These are phyloP conservation scores for Lasiodiplodia citricola DNA, from an alignment of 2,329 filamentous ascomycete species.

Conservation along the genomic window DNA sequence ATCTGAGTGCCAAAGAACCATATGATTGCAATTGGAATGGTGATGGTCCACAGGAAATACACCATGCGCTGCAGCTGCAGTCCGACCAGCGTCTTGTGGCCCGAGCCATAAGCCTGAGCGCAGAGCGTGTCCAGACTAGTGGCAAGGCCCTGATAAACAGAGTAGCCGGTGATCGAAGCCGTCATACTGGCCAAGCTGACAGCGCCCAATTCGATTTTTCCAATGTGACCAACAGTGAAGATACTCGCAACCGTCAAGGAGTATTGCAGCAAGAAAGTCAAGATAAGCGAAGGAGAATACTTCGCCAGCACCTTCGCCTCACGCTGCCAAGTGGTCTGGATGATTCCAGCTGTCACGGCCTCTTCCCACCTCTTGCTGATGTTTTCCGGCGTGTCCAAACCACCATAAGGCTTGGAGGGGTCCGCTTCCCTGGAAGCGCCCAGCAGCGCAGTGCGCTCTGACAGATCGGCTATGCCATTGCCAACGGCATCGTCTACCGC, in stretches of 20 bases:
- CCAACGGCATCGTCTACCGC: slow-evolving; percentile 13
- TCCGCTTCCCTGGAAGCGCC: slow-evolving; percentile 38
- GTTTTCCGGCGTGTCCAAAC: slow-evolving; percentile 58
- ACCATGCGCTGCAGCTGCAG: slow-evolving; percentile 83
- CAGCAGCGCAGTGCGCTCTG: slow-evolving; percentile 58
- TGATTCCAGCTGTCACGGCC: slow-evolving; percentile 78
- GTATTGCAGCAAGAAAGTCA: slow-evolving; percentile 57
- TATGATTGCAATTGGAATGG: slow-evolving; percentile 72
- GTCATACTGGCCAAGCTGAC: slow-evolving; percentile 57
- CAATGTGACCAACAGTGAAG: slow-evolving; percentile 57
- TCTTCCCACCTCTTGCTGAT: slow-evolving; percentile 59
- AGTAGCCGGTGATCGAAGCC: slow-evolving; percentile 60
- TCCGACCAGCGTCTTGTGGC: slow-evolving; percentile 85
- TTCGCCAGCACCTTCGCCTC: slow-evolving; percentile 80
- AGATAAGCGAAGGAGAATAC: slow-evolving; percentile 50
- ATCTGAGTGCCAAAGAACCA: slow-evolving; percentile 74
- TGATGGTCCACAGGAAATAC: slow-evolving; percentile 74
- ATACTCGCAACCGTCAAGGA: slow-evolving; percentile 53
- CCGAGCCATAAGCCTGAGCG: slow-evolving; percentile 91
- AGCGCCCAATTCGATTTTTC: slow-evolving; percentile 54
- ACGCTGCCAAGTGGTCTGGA: slow-evolving; percentile 89
- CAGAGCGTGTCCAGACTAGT: slow-evolving; percentile 93
- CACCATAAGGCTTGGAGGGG: slow-evolving; percentile 49
- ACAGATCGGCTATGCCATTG: slow-evolving; percentile 28
- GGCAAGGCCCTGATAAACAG: slow-evolving; percentile 62